Base-by-base conservation (phyloP, 306 rosid genomes). In the Vigna unguiculata region DNA sequence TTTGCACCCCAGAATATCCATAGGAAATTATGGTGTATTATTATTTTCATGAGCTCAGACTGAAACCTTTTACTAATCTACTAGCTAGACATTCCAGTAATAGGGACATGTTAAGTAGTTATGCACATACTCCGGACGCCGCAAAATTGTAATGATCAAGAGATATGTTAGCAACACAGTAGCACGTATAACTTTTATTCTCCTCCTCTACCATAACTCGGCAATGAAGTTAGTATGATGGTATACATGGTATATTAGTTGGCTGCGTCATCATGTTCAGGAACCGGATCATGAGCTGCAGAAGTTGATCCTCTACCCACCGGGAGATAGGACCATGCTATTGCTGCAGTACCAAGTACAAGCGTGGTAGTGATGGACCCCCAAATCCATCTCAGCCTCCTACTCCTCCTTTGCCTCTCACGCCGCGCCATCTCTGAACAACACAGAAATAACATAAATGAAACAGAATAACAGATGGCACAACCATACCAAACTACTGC, bases 341-440 rank as follows among this genome's bases (percentile, higher is more conserved):
- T 75, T 70, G 93, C 90, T 52, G 91, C 88, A 21, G 90, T 87
- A 65, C 97, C 89, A 12, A 95, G 80, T 2, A 82, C 82, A 59
- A 90, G 80, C 6, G 86, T 89, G 46, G 95, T 76, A 40, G 97
- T 89, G 20, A 92, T 81, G 19, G 92, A 88, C 32, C 98, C 95
- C 98, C 97, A 92, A 21, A 95, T 75, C 98, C 98, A 95, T 78
- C 86, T 92, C 55, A 88, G 98, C 87, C 86, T 88, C 78, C 84
- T 86, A 47, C 81, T 86, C 84, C 77, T 89, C 61, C 83, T 84
- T 74, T 88, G 90, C 80, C 98, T 89, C 81, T 85, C 93, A 3
- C 91, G 93, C 64, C 98, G 82, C 4, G 94, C 90, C 85, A 80
- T 77, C 84, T 95, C 98, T 95, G 17, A 36, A 82, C 84, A 65